Evolutionary conservation across 257 asterid species (phyloP), one percentile per base, ranked within the genome.

Genomic region (Paulownia fortunei): DNA sequence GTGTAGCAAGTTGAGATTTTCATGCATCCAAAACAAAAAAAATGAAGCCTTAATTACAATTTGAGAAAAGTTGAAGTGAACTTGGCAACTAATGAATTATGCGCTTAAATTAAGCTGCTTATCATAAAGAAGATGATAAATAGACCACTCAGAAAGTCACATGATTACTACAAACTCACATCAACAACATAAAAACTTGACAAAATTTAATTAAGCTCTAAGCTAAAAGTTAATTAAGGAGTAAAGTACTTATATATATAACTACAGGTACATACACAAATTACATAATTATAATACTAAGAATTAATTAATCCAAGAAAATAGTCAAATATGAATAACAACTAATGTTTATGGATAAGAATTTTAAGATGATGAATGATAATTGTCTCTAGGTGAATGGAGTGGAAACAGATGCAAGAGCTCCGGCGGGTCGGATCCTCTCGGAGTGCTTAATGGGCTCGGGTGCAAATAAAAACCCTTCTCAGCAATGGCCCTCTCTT

Each of bases 381-480:
- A 70, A 23, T 55, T 26, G 42, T 83, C 81, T 62, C 82, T 78
- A 0, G 94, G 88, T 23, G 93, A 88, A 67, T 74, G 86, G 8
- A 87, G 88, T 8, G 98, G 98, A 84, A 94, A 94, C 87, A 94
- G 59, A 24, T 96, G 91, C 84, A 94, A 62, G 44, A 94, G 97
- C 89, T 80, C 86, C 26, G 97, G 97, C 79, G 94, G 94, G 73
- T 87, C 91, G 69, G 88, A 77, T 55, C 93, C 92, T 80, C 89
- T 86, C 3, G 92, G 94, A 0, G 91, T 86, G 68, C 79, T 88
- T 21, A 88, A 30, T 63, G 96, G 91, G 72, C 86, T 88, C 32
- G 97, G 97, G 84, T 90, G 97, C 75, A 94, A 74, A 74, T 89
- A 90, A 77, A 87, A 94, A 1, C 96, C 91, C 81, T 89, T 92